A percentile compares a stretch with the other conserved stretches of the same genome.
Conservation (phyloP, 768 basidiomycete species). For the Cytidiella melzeri region DNA sequence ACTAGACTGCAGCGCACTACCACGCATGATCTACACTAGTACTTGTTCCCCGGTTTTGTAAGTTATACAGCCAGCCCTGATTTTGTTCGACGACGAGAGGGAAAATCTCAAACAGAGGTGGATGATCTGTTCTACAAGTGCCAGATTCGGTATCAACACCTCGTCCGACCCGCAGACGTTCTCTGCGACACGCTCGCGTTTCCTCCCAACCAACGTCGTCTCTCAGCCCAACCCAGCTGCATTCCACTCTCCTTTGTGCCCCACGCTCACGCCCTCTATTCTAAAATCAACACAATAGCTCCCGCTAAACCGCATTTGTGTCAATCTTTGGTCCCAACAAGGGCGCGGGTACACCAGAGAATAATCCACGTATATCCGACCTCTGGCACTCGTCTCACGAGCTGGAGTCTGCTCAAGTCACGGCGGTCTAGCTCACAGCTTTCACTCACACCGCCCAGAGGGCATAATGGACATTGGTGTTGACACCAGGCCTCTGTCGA, state of each 20-base stretch:
- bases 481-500: constrained; percentile 20
- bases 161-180: background rate
- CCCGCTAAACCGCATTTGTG: constrained; percentile 16
- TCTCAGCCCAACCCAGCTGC: background rate
- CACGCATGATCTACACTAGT: too few species aligned
- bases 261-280: background rate
- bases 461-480: constrained; percentile 20
- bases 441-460: too few species aligned
- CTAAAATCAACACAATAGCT: constrained; percentile 2
- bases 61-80: too few species aligned
- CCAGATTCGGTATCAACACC: background rate
- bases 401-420: too few species aligned
- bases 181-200: background rate
- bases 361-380: too few species aligned
- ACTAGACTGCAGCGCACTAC: too few species aligned
- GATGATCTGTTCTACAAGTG: background rate
- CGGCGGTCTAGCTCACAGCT: too few species aligned
- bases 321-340: constrained; percentile 11
- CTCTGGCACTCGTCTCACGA: background rate
- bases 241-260: background rate
- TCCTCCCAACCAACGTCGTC: background rate
- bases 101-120: background rate
- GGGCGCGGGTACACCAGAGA: too few species aligned
- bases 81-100: too few species aligned
- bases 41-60: too few species aligned